Base-by-base conservation (phyloP, 371 early-diverging fungal species). In the Mortierella sp. region DNA sequence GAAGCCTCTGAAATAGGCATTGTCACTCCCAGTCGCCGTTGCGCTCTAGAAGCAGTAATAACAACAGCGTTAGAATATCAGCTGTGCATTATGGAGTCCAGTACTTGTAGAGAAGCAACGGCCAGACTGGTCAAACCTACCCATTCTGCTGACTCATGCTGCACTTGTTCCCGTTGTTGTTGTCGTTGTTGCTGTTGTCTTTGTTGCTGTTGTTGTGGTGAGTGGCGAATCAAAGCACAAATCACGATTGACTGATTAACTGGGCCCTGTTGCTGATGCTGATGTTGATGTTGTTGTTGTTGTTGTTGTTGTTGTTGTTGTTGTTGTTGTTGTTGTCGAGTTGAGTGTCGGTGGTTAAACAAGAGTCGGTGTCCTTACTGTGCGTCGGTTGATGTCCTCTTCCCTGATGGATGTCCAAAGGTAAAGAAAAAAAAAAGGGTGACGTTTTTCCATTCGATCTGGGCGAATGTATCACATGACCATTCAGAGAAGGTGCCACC, bases 11-110 rank as follows among this genome's bases (percentile, higher is more conserved):
- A 91, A 67, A 93, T 90, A 28, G 94, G 94, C 28, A 88, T 88
- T 5, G 94, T 93, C 34, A 95, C 93, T 14, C 95, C 95, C 69
- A 87, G 72, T 10, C 75, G 79, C 26, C 34, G 72, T 34, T 71
- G 48, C 48, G 55, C 16, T 14, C 59, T 59, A 59, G 5, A 59
- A 53, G 53, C 16, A 5, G 59, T 28, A 26, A n/a, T 10, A 59
- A 59, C 31, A 59, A 28, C 3, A 28, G 31, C 6, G 31, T 16
- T 28, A 4, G 2, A 55, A 3, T 13, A 28, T 59, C 16, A 59
- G 59, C 9, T 28, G 1, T 28, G 57, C n/a, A 9, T 10, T 55
- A 59, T 5, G 16, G 31, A 31, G 31, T 10, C 31, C 11, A 3
- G 13, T 11, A 16, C 0, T 13, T 16, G 4, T 14, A 59, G 31